Percentiles rank a stretch among this genome's conserved stretches.
Conservation (phyloP, 768 basidiomycete species). For the Termitomyces sp. region DNA sequence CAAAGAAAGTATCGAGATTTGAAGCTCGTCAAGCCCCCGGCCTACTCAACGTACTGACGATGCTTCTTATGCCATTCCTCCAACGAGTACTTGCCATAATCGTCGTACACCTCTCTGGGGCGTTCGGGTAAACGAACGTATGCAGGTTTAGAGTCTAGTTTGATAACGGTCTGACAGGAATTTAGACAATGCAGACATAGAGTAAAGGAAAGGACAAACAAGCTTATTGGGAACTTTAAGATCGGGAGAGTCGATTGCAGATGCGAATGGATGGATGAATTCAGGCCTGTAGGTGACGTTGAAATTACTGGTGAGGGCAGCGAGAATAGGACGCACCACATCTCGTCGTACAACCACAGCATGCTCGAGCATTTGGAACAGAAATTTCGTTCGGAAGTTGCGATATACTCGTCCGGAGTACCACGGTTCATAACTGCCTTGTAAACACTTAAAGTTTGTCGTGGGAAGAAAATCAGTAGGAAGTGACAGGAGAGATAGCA, state of each 20-base stretch:
- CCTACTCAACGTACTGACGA: conserved; percentile 13
- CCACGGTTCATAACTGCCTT: conserved; percentile 60
- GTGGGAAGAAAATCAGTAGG: neutral
- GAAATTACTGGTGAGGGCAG: neutral
- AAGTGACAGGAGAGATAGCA: neutral
- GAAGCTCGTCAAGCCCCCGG: no score
- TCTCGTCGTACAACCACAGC: conserved; percentile 61
- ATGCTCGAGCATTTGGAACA: conserved; percentile 62
- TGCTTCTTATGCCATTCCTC: conserved; percentile 62
- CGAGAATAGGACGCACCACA: conserved; percentile 37
- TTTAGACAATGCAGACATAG: neutral
- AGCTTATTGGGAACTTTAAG: conserved; percentile 43
- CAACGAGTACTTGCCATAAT: conserved; percentile 43
- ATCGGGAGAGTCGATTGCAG: conserved; percentile 60
- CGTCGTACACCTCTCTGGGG: conserved; percentile 41
- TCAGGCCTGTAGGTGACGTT: conserved; percentile 46
- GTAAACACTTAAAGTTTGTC: conserved; percentile 41
- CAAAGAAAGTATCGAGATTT: no score
- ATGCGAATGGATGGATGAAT: conserved; percentile 64
- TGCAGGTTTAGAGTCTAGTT: conserved; percentile 19
- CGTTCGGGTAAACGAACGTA: conserved; percentile 67
- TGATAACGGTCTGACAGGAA: conserved; percentile 38
- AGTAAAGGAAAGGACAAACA: conserved; percentile 1
- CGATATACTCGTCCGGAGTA: conserved; percentile 43
- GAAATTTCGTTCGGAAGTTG: conserved; percentile 59